Conservation (phyloP, 768 basidiomycete genomes). For the Trametes cinnabarina region DNA sequence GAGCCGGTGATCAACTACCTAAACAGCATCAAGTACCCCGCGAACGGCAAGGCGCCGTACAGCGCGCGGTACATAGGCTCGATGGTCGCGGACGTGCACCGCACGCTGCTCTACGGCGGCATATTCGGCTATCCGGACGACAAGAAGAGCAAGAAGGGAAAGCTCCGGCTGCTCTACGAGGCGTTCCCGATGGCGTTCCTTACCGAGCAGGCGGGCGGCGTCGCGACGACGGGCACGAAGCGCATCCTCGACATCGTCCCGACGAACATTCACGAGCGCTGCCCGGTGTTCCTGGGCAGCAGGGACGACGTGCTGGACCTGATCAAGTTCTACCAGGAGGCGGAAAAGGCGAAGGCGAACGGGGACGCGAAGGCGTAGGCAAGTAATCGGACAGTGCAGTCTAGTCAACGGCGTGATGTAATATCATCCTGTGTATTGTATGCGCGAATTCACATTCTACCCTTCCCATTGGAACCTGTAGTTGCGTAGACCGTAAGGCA, state of each 20-base stretch:
- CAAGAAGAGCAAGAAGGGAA: slow-evolving; percentile 96
- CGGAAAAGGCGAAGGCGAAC: slow-evolving; percentile 10
- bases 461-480: background rate
- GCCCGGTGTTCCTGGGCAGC: slow-evolving; percentile 90
- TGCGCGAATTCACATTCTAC: slow-evolving; percentile 1
- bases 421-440: slow-evolving; percentile 7
- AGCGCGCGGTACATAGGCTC: slow-evolving; percentile 94
- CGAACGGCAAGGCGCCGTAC: slow-evolving; percentile 77
- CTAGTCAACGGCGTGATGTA: slow-evolving; percentile 1
- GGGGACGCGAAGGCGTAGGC: slow-evolving; percentile 20
- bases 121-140: slow-evolving; percentile 99
- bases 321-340: slow-evolving; percentile 74
- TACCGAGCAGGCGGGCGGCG: slow-evolving; percentile 94
- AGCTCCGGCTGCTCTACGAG: slow-evolving; percentile 92
- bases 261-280: slow-evolving; percentile 85
- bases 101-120: slow-evolving; percentile 94
- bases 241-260: slow-evolving; percentile 91
- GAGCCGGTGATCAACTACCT: slow-evolving; percentile 78
- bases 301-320: slow-evolving; percentile 91
- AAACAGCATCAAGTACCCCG: slow-evolving; percentile 88
- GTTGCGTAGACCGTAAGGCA: background rate
- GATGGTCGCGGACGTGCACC: slow-evolving; percentile 98
- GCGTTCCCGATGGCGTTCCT: slow-evolving; percentile 98
- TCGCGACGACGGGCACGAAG: slow-evolving; percentile 93
- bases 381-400: background rate